Evolutionary conservation across 768 basidiomycete species (phyloP), one percentile per base, ranked within the genome.

Genomic region (Hygrophorus pudorinus): DNA sequence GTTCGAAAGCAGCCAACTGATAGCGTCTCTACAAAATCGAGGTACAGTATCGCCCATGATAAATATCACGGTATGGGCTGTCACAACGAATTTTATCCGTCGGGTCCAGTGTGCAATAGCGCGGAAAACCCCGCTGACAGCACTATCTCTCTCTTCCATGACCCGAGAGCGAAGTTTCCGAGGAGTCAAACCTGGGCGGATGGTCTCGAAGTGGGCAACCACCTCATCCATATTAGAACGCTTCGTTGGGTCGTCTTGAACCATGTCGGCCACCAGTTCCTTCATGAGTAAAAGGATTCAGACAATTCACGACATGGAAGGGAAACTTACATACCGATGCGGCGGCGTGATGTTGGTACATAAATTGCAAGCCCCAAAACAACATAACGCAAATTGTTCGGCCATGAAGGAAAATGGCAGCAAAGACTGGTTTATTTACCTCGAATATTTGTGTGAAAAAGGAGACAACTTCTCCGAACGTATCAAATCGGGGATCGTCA

Each of bases 391-490:
- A 24, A 24, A 24, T n/a, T 4, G 13, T n/a, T n/a, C n/a, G 8
- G 30, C 16, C 12, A 28, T 4, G 7, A 11, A 16, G 20, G 18
- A 5, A 4, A 34, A n/a, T 20, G 35, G 16, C 24, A 24, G n/a
- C 28, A 18, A 24, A 7, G 24, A 7, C 24, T 24, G 24, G 24
- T 24, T 7, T 10, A 5, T 3, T 18, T 32, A 61, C 65, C 53
- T 65, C 56, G 17, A 66, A 55, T 7, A 64, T 44, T 46, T 66
- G 63, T 6, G 48, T 10, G 33, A 66, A 52, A 32, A 59, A 60
- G 33, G 59, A 64, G 1, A 66, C 48, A 8, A 50, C 55, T 47
- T 67, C 63, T 1, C 64, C 65, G 27, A 66, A 36, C 3, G 65
- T 64, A 13, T 59, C 57, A 41, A 68, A 65, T 5, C 51, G 44